Evolutionary conservation across 345 rosid genomes (phyloP), one percentile per base, ranked within the genome.

Genomic region (Isatis tinctoria): DNA sequence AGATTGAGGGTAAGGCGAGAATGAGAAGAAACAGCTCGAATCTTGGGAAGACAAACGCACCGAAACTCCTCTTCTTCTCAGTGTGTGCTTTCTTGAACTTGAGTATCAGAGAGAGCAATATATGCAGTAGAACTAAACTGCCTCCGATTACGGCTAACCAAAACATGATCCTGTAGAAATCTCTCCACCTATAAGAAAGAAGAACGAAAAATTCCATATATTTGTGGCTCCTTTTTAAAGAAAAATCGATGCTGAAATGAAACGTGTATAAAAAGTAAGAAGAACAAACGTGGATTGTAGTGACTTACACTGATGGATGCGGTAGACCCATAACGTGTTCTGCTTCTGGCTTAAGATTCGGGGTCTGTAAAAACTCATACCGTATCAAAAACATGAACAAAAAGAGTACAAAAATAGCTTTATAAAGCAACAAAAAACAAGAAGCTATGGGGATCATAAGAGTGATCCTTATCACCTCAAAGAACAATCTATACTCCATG

Each of bases 141-240:
- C 88, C 91, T 56, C 85, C 81, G 36, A 88, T 83, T 41, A 88
- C 72, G n/a, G 95, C 87, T 67, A 90, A 59, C 97, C 96, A 94
- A 85, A 94, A 94, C 96, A 91, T 83, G 78, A 87, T 88, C 85
- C 97, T 85, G 17, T 82, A 60, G 54, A 94, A 94, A 65, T 88
- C 87, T 81, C 82, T 87, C 98, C 98, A 90, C 84, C 97, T 93
- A 65, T 69, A 83, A 44, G 43, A 67, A 67, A 72, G 22, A 78
- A 53, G 5, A 14, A 65, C 12, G 48, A 44, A 35, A 27, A 40
- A 5, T 0, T 16, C 41, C 18, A 3, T 53, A 57, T 11, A 67
- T 4, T 10, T 17, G 41, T 75, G 69, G 69, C 41, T 60, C 54
- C 56, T n/a, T 63, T 52, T 62, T 40, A 20, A 10, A 65, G 10